Conservation (phyloP, 306 rosid species). For the Prosopis cineraria region DNA sequence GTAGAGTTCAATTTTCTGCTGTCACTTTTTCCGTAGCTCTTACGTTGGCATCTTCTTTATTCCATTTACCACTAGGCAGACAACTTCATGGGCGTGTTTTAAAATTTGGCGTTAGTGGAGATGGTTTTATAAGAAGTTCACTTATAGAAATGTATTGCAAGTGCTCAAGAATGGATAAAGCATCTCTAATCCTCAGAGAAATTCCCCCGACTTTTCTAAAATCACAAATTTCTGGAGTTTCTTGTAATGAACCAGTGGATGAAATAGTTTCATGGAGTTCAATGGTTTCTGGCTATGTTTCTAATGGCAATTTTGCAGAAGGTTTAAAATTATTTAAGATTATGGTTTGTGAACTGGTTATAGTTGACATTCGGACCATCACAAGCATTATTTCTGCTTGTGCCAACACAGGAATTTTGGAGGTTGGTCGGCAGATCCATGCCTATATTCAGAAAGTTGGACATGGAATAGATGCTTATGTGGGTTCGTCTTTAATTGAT, state of each 20-base stretch:
- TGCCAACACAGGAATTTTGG: slow-evolving; percentile 59
- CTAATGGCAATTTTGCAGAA: slow-evolving; percentile 62
- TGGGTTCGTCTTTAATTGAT: slow-evolving; percentile 70
- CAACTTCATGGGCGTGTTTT: slow-evolving; percentile 73
- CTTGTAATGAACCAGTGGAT: slow-evolving; percentile 41
- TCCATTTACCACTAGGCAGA: slow-evolving; percentile 62
- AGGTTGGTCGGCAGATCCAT: slow-evolving; percentile 71
- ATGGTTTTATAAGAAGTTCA: slow-evolving; percentile 69
- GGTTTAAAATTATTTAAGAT: slow-evolving; percentile 62
- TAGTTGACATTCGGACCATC: slow-evolving; percentile 64
- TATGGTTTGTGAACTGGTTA: slow-evolving; percentile 56
- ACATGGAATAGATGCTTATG: slow-evolving; percentile 55
- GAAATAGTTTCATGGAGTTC: slow-evolving; percentile 72
- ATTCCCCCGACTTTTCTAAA: slow-evolving; percentile 42
- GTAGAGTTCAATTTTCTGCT: slow-evolving; percentile 48
- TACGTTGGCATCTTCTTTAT: slow-evolving; percentile 71
- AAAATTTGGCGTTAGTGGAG: slow-evolving; percentile 45
- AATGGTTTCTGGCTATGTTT: slow-evolving; percentile 75
- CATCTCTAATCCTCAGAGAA: slow-evolving; percentile 57
- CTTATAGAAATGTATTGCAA: slow-evolving; percentile 76
- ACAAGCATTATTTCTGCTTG: slow-evolving; percentile 78
- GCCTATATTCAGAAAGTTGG: slow-evolving; percentile 69
- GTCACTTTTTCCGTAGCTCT: slow-evolving; percentile 71
- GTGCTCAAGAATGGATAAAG: slow-evolving; percentile 69
- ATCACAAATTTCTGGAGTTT: slow-evolving; percentile 33